Conservation (phyloP, 257 asterid species). For the Primulina huaijiensis region DNA sequence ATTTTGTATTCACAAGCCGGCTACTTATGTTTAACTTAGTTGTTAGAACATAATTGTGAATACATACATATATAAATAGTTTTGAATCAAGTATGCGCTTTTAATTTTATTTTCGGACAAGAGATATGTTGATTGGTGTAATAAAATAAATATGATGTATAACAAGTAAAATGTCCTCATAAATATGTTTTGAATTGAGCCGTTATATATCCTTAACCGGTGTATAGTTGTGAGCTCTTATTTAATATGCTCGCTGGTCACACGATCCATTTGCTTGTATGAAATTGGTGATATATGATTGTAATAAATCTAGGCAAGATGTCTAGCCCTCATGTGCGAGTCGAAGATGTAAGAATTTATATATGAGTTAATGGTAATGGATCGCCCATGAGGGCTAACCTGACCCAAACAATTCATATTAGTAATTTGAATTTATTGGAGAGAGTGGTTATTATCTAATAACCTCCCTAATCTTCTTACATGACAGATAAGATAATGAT, state of each 20-base stretch:
- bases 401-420: not conserved
- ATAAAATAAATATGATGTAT: not conserved
- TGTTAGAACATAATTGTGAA: too few species aligned
- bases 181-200: not conserved
- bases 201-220: not conserved
- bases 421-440: too few species aligned
- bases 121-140: not conserved
- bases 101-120: not conserved
- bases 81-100: not conserved
- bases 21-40: not conserved
- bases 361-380: not conserved
- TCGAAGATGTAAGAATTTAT: not conserved
- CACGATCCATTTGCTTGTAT: too few species aligned
- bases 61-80: not conserved
- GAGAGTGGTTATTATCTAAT: too few species aligned
- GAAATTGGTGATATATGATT: not conserved
- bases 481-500: too few species aligned
- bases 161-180: not conserved
- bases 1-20: not conserved
- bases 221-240: not conserved
- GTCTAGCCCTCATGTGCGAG: not conserved
- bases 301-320: not conserved
- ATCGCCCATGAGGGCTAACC: not conserved
- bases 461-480: too few species aligned
- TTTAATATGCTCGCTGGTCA: not conserved